These are phyloP conservation scores for Tilletia caries DNA, from an alignment of 1,284 basidiomycete species.

Conservation along the genomic window DNA sequence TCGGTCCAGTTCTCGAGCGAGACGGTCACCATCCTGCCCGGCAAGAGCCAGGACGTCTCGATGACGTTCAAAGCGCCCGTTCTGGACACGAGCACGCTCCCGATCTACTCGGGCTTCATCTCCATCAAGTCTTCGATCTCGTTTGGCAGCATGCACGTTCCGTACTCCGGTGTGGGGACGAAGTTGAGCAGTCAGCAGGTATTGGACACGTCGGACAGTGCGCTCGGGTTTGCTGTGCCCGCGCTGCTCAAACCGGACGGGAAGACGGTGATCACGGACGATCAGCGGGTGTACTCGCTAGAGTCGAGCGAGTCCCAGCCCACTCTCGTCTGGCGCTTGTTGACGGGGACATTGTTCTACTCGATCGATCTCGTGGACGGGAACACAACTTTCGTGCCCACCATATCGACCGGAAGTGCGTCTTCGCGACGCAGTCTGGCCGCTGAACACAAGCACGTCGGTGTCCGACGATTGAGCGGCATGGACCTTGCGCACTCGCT, in stretches of 20 bases:
- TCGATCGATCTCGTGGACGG: slow-evolving; percentile 14
- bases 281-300: slow-evolving; percentile 26
- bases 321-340: slow-evolving; percentile 28
- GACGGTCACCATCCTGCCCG: slow-evolving; percentile 54
- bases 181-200: slow-evolving; percentile 28
- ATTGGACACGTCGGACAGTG: slow-evolving; percentile 31
- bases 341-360: neutral
- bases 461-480: neutral
- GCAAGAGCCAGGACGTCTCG: slow-evolving; percentile 47
- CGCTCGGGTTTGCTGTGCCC: slow-evolving; percentile 30
- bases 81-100: slow-evolving; percentile 59
- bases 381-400: slow-evolving; percentile 15
- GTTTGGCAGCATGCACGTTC: slow-evolving; percentile 29
- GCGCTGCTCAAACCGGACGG: slow-evolving; percentile 24
- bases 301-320: slow-evolving; percentile 23
- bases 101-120: slow-evolving; percentile 65
- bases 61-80: slow-evolving; percentile 58
- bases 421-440: neutral
- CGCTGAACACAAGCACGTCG: neutral
- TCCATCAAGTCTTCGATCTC: slow-evolving; percentile 64
- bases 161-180: slow-evolving; percentile 31
- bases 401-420: slow-evolving; percentile 7
- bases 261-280: slow-evolving; percentile 25
- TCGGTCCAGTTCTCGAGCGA: slow-evolving; percentile 56
- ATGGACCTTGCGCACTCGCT: neutral